These are phyloP conservation scores for Plasmodium gonderi DNA, from an alignment of 169 alveolate species.

Conservation along the genomic window DNA sequence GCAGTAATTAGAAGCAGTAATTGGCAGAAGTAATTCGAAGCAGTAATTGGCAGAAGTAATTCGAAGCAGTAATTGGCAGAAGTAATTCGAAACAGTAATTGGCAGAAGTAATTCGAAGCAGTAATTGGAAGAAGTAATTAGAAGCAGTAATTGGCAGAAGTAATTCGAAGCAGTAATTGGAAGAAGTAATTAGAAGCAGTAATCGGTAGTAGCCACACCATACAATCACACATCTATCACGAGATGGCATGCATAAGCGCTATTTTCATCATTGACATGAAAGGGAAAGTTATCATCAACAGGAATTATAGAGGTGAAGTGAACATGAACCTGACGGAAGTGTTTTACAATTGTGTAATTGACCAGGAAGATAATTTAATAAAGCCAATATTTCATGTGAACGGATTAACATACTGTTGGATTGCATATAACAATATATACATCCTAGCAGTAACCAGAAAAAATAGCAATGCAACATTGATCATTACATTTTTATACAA, in stretches of 20 bases:
- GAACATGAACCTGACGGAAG: slow-evolving; percentile 82
- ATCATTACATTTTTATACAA: slow-evolving; percentile 82
- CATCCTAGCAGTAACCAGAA: slow-evolving; percentile 87
- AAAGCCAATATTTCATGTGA: slow-evolving; percentile 95
- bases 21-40: no score
- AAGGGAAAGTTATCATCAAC: slow-evolving; percentile 92
- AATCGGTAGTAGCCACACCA: not conserved
- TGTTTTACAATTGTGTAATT: slow-evolving; percentile 92
- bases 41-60: no score
- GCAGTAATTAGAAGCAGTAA: no score
- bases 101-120: no score
- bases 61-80: no score
- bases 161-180: no score
- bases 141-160: no score
- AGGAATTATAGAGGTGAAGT: slow-evolving; percentile 92
- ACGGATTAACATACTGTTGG: slow-evolving; percentile 97
- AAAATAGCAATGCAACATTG: slow-evolving; percentile 82
- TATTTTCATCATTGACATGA: slow-evolving; percentile 92
- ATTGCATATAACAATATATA: slow-evolving; percentile 95
- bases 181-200: no score
- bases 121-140: no score
- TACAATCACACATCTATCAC: not conserved
- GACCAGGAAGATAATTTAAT: slow-evolving; percentile 95
- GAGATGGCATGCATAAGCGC: slow-evolving; percentile 93
- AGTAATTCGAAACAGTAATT: no score